Percentiles rank a stretch among this genome's conserved stretches.
These are phyloP conservation scores for Oehlia diaphana DNA, from an alignment of 192 early-diverging fungal species.

Conservation along the genomic window DNA sequence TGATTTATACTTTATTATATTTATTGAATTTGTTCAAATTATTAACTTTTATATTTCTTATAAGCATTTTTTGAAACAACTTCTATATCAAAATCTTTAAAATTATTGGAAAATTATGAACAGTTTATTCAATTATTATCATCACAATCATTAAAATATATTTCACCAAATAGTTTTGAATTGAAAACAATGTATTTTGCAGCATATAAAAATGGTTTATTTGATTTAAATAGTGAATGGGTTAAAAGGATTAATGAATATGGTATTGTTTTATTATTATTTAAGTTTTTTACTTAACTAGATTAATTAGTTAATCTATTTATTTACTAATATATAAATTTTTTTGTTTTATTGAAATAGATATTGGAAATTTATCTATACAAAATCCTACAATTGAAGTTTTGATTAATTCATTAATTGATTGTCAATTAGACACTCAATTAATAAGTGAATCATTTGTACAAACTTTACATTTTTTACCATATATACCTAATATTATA, in stretches of 20 bases:
- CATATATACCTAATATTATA: conserved; percentile 43
- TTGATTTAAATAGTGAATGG: conserved; percentile 27
- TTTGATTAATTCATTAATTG: background rate
- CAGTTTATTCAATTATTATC: conserved; percentile 39
- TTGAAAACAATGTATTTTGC: conserved; percentile 54
- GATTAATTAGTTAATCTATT: background rate
- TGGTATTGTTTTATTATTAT: conserved; percentile 16
- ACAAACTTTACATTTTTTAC: conserved; percentile 26
- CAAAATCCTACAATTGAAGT: background rate
- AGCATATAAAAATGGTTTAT: conserved; percentile 35
- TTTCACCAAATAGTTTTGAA: conserved; percentile 79
- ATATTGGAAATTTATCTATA: background rate
- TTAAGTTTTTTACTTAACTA: background rate
- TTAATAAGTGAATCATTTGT: background rate
- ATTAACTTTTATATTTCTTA: background rate
- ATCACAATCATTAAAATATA: conserved; percentile 43
- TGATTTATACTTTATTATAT: conserved; percentile 7
- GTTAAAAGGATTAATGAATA: conserved; percentile 23
- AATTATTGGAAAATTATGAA: conserved; percentile 47
- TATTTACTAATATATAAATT: background rate
- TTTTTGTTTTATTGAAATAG: background rate
- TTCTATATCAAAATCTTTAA: conserved; percentile 76
- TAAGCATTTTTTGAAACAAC: conserved; percentile 88
- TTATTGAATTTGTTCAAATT: background rate
- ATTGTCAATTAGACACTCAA: background rate